A percentile compares a stretch with the other conserved stretches of the same genome.
These are phyloP conservation scores for Diplodia mutila DNA, from an alignment of 2,329 filamentous ascomycete genomes.

Conservation along the genomic window DNA sequence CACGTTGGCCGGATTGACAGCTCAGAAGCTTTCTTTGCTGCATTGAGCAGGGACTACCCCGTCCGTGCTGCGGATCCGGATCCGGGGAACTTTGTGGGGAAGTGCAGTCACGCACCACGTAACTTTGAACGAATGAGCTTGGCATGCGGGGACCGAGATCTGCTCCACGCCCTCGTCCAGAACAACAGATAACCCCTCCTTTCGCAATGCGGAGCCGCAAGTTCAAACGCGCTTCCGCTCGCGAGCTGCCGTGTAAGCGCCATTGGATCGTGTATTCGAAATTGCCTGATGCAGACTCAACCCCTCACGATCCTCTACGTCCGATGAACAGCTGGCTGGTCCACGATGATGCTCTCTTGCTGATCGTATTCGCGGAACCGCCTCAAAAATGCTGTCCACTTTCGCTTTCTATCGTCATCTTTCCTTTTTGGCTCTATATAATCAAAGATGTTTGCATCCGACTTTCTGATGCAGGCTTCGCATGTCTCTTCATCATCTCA, in stretches of 20 bases:
- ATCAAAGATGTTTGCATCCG: neutral
- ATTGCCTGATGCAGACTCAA: neutral
- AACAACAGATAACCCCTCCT: neutral
- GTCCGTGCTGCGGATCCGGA: slow-evolving; percentile 16
- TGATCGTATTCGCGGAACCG: neutral
- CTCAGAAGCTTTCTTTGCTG: no score
- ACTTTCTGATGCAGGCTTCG: neutral
- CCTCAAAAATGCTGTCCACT: neutral
- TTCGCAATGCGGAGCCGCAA: slow-evolving; percentile 7
- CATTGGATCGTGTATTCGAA: neutral
- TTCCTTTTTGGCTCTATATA: neutral
- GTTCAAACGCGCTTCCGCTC: slow-evolving; percentile 6
- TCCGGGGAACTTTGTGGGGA: slow-evolving; percentile 15
- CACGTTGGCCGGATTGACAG: neutral
- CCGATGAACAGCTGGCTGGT: neutral
- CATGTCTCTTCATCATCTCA: neutral
- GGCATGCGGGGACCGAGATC: neutral
- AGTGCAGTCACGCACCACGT: neutral
- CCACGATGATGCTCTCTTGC: neutral
- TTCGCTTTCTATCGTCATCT: neutral
- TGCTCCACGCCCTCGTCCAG: neutral
- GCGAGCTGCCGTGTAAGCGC: neutral
- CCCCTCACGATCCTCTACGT: neutral
- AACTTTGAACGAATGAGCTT: neutral
- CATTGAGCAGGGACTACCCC: neutral